Evolutionary conservation across 139 green algal species (phyloP), one percentile per base, ranked within the genome.

Genomic region (Chlamydomonas asymmetrica): DNA sequence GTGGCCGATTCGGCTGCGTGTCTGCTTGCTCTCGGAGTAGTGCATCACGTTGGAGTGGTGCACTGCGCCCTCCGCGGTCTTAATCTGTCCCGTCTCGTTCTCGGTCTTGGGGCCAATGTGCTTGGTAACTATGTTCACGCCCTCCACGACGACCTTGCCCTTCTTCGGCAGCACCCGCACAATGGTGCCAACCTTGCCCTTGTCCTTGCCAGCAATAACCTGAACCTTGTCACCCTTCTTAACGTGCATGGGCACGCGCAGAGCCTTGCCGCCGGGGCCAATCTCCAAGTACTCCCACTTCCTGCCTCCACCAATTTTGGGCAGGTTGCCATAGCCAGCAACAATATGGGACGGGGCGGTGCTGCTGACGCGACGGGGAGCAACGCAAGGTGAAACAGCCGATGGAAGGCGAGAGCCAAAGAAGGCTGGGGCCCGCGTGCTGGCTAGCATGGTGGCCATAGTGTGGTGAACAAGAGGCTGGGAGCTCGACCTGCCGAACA

Each of bases 31-130:
- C 64, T 93, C 91, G 40, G 87, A 96, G 75, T 94, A 99, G 74
- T 94, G 90, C 88, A 96, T 95, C 35, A 98, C 97, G 78, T 99
- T 99, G 54, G 89, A 97, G 82, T 97, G 92, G 83, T 98, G 91
- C 40, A 99, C 91, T 18, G 95, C 93, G 37, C 87, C 92, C 88
- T 98, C 94, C 60, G 82, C 78, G 73, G 92, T 84, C 73, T 94
- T 82, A 27, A 97, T 96, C 70, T 94, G 82, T 20, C 95, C 90
- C 52, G 76, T 77, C 87, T 98, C 94, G 10, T 90, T 91, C 78
- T 97, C 82, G 31, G 63, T 69, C 60, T 83, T 82, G 10, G 92
- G 92, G 83, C 93, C 92, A 1, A 95, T 71, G 81, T 97, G 87
- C 88, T 96, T 97, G 52, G 88, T 92, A 38, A 48, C 40, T 52